Percentiles rank a stretch among this genome's conserved stretches.
Conservation (phyloP, 192 early-diverging fungal genomes). For the Coemansia pectinata region DNA sequence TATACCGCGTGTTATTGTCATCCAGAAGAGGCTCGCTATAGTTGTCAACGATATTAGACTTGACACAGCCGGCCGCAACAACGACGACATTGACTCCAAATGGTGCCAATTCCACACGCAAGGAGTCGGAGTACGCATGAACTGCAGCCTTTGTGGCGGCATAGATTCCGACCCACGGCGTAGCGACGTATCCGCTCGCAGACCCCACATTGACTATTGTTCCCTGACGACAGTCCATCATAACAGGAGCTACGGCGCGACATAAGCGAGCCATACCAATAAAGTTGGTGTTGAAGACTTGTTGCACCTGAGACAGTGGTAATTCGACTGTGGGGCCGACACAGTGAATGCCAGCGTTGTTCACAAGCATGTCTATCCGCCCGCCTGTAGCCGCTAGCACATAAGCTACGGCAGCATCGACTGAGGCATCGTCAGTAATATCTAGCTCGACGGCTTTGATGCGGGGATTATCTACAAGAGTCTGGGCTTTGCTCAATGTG, state of each 20-base stretch:
- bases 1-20: slow-evolving; percentile 48
- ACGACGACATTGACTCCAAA: slow-evolving; percentile 63
- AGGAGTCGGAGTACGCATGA: slow-evolving; percentile 61
- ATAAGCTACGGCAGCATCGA: slow-evolving; percentile 11
- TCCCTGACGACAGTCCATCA: slow-evolving; percentile 57
- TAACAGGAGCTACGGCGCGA: slow-evolving; percentile 58
- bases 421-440: slow-evolving; percentile 25
- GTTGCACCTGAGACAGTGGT: slow-evolving; percentile 35
- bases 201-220: slow-evolving; percentile 70
- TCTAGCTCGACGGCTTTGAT: slow-evolving; percentile 26
- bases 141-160: slow-evolving; percentile 63
- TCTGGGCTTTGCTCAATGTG: slow-evolving; percentile 6
- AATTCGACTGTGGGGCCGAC: slow-evolving; percentile 53
- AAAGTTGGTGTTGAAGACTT: slow-evolving; percentile 64
- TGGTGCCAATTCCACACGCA: slow-evolving; percentile 66
- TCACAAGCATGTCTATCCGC: slow-evolving; percentile 64
- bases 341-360: slow-evolving; percentile 68
- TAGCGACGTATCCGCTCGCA: slow-evolving; percentile 59
- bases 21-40: slow-evolving; percentile 32
- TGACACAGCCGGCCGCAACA: slow-evolving; percentile 64
- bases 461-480: not conserved
- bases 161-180: slow-evolving; percentile 66
- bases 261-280: slow-evolving; percentile 58
- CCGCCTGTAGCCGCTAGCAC: slow-evolving; percentile 22
- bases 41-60: slow-evolving; percentile 62